Conservation (phyloP, 192 early-diverging fungal genomes). For the Gigaspora rosea region DNA sequence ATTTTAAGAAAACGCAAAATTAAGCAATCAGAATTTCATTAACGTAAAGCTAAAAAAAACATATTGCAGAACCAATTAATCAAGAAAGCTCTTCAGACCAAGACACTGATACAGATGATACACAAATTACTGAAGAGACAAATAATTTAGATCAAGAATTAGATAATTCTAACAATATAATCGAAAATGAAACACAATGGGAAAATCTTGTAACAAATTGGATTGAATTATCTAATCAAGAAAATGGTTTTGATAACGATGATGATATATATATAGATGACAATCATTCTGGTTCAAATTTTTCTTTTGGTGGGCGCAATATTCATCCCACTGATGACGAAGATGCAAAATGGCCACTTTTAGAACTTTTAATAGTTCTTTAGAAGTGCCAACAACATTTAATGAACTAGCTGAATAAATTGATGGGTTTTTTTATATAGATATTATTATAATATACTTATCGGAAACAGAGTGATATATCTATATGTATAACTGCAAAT, state of each 20-base stretch:
- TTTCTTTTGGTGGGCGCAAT: background rate
- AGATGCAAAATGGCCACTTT: background rate
- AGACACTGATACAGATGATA: no score
- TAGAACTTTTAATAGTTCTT: no score
- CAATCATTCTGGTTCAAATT: background rate
- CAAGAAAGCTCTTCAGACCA: no score
- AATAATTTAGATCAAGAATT: background rate
- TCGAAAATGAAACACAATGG: background rate
- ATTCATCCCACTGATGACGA: background rate
- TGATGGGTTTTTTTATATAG: no score
- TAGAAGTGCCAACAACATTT: no score
- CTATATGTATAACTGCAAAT: no score
- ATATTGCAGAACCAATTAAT: background rate
- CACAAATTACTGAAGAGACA: no score
- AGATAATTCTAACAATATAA: background rate
- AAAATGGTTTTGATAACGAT: background rate
- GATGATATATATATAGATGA: background rate
- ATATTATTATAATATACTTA: no score
- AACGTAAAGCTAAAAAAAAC: background rate
- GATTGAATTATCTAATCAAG: background rate
- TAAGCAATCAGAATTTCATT: background rate
- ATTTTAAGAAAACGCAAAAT: slow-evolving; percentile 5
- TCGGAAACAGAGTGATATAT: no score
- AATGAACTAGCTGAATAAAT: no score
- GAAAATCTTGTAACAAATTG: background rate